Base-by-base conservation (phyloP, 2,329 filamentous ascomycete species). In the Aaosphaeria arxii region DNA sequence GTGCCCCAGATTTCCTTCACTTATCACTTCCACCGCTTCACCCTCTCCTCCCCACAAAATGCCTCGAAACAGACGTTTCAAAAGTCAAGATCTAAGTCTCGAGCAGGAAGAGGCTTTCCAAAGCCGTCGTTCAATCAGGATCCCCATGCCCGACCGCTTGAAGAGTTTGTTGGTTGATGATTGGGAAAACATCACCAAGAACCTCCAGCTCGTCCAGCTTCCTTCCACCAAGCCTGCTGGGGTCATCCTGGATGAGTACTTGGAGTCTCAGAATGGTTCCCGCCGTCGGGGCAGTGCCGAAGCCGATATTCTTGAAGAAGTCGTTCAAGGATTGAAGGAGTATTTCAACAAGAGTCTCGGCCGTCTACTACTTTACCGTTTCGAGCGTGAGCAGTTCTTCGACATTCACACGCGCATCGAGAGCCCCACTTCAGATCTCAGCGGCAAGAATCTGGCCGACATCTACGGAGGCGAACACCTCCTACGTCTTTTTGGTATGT, bases 131-230 rank as follows among this genome's bases (percentile, higher is more conserved):
- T 89, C 90, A 13, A 87, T 99, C 62, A 89, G 90, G 60, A 81
- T 99, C 39, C 80, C 86, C 43, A 85, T 97, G 55, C 91, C 94
- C 0, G 94, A 97, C 65, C 84, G 88, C 56, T 79, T 99, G 56
- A 96, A 97, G 75, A 89, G 88, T 11, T 81, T 95, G 53, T 83
- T 99, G 3, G 94, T 99, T 24, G 94, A 99, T 67, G 94, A 99
- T 70, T 99, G 94, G 94, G 94, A 99, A 71, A 95, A 96, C 61
- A 85, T 99, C 52, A 99, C 94, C 48, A 97, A 96, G 74, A 94
- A 95, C 66, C 84, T 90, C 58, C 89, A 92, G 65, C 84, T 97
- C 4, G 89, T 96, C 31, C 86, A 89, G 1, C 77, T 99, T 11
- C 94, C 94, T 0, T 86, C 90, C 42, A 77, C 80, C 30, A 82